Evolutionary conservation across 75 land plant genomes (phyloP).

Genomic region (Sequoia sempervirens): DNA sequence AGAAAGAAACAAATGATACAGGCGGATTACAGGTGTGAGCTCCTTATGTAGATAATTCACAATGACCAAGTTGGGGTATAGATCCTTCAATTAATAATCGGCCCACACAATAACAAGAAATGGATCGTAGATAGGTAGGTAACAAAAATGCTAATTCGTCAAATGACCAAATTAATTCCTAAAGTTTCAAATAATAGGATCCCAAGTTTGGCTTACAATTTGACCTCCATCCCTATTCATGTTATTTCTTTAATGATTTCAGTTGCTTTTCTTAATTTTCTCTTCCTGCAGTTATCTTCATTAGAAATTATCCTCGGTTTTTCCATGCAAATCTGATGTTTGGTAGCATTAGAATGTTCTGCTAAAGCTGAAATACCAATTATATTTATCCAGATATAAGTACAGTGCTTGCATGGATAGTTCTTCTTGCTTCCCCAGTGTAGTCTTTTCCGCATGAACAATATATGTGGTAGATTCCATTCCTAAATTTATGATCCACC

Average conservation of each 20-base stretch:
- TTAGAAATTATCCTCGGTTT: neutral
- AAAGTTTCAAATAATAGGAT: too few species aligned
- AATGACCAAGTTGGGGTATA: neutral
- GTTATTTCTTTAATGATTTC: neutral
- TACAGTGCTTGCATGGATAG: neutral
- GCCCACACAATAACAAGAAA: too few species aligned
- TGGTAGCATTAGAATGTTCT: neutral
- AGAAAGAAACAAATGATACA: neutral
- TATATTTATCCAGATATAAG: neutral
- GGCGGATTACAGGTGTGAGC: neutral
- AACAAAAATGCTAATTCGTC: too few species aligned
- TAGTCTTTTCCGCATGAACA: too few species aligned
- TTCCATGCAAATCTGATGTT: neutral
- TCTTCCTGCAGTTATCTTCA: neutral
- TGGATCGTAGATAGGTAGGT: neutral
- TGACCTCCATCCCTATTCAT: neutral
- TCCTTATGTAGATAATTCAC: neutral
- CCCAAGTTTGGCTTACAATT: neutral
- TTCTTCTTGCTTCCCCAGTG: too few species aligned
- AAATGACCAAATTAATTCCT: too few species aligned
- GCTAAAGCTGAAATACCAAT: neutral
- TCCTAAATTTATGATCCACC: too few species aligned
- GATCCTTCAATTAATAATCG: neutral
- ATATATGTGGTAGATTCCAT: too few species aligned
- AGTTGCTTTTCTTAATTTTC: too few species aligned